A percentile compares a stretch with the other conserved stretches of the same genome.
phyloP scores from a whole-genome alignment of 306 rosid species.

The Trifolium subterraneum region DNA sequence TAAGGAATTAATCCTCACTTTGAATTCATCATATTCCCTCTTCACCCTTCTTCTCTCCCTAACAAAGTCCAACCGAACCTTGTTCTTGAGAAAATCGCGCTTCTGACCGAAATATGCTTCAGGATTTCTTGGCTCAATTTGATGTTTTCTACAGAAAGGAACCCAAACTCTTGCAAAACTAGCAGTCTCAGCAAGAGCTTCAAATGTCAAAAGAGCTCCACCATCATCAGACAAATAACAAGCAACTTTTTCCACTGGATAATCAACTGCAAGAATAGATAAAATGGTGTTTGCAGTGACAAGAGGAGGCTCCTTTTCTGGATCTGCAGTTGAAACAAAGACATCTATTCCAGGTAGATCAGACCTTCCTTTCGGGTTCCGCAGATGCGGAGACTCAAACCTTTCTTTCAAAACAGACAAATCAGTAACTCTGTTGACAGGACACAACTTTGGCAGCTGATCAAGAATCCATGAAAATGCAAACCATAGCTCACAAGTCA shows the following conservation, averaged over 20 bases:
- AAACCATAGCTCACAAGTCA: constrained; percentile 84
- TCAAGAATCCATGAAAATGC: constrained; percentile 86
- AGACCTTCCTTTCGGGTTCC: constrained; percentile 82
- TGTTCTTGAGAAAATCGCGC: constrained; percentile 81
- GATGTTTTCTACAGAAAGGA: constrained; percentile 80
- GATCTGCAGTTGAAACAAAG: constrained; percentile 87
- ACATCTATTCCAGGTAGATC: constrained; percentile 89
- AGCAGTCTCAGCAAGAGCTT: constrained; percentile 89
- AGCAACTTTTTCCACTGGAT: constrained; percentile 82
- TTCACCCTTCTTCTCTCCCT: constrained; percentile 86
- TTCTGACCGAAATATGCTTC: constrained; percentile 85
- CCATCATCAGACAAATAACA: constrained; percentile 92
- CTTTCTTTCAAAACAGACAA: constrained; percentile 71
- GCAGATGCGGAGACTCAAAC: constrained; percentile 77
- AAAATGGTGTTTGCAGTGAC: constrained; percentile 88
- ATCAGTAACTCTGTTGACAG: constrained; percentile 79
- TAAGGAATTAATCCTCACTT: constrained; percentile 79
- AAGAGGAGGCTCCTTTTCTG: constrained; percentile 90
- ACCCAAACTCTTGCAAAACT: constrained; percentile 82
- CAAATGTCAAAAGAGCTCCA: constrained; percentile 80
- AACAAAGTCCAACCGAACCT: constrained; percentile 83
- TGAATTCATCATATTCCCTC: constrained; percentile 86
- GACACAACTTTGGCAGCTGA: constrained; percentile 89
- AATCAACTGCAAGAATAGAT: constrained; percentile 82
- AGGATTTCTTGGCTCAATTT: constrained; percentile 78